Base-by-base conservation (phyloP, 371 early-diverging fungal genomes). In the Mucor racemosus region DNA sequence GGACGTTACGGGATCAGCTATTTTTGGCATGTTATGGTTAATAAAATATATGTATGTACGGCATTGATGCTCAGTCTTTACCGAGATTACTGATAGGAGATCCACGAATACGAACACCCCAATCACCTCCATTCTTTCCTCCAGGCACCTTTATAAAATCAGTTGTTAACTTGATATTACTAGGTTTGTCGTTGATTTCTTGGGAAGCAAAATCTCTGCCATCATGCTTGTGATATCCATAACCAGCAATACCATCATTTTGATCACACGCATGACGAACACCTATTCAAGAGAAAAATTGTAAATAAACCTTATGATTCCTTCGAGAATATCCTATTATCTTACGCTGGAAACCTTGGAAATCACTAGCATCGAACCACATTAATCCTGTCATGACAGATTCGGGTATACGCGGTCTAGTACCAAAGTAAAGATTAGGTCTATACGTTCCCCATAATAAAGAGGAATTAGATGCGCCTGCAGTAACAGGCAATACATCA, bases 351-450 rank as follows among this genome's bases (percentile, higher is more conserved):
- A 85, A 80, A 7, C 82, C 85, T 33, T 82, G 73, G 39, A 83
- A 75, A n/a, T 89, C 77, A 35, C 77, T 74, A 0, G 88, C 82
- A 17, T 93, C 91, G 76, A 92, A 94, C 98, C 98, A 98, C 88
- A 94, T 91, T 17, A 97, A 82, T 5, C 98, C 97, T 10, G 95
- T 92, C 82, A 93, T 82, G 41, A 96, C 71, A 3, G 95, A 86
- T 50, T 92, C 82, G 0, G 93, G 89, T 7, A 90, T 58, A 54
- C 94, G 91, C 9, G 96, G 90, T 1, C 93, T 86, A 0, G 93
- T 91, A 35, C 98, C 98, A 83, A 97, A 95, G 79, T 96, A 98
- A n/a, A 97, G 85, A 72, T 95, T 94, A 39, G 97, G 97, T 36
- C 97, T 84, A 74, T 95, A 96, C 0, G 95, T 92, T n/a, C 98